A percentile compares a stretch with the other conserved stretches of the same genome.
These are phyloP conservation scores for Rhodosporidiobolus sp. DNA, from an alignment of 768 basidiomycete genomes.

Conservation along the genomic window DNA sequence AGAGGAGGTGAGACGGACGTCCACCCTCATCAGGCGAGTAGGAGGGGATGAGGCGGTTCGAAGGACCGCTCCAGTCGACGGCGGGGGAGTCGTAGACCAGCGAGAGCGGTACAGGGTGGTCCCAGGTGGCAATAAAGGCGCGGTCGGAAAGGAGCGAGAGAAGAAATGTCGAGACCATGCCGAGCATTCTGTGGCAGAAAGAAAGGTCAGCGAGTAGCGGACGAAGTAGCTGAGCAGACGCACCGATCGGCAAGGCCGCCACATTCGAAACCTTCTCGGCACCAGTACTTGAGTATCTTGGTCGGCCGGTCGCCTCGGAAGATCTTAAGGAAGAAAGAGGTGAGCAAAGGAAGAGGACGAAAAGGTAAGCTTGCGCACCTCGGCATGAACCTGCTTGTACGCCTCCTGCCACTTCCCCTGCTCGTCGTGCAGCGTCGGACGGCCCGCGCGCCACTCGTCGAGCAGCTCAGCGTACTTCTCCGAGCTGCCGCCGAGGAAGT, in stretches of 20 bases:
- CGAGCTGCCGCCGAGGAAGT: neutral
- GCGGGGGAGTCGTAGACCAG: slow-evolving; percentile 25
- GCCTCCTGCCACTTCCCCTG: slow-evolving; percentile 17
- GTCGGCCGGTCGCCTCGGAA: slow-evolving; percentile 1
- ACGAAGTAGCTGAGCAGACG: neutral
- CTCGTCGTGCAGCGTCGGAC: neutral
- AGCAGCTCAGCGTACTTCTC: slow-evolving; percentile 23
- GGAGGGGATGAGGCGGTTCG: neutral
- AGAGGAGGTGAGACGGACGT: neutral
- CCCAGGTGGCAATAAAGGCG: slow-evolving; percentile 20
- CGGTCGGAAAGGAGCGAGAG: slow-evolving; percentile 19
- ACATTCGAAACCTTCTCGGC: neutral
- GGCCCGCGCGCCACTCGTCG: slow-evolving; percentile 14
- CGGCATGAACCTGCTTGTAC: slow-evolving; percentile 10
- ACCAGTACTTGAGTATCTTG: slow-evolving; percentile 17
- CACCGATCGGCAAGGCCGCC: slow-evolving; percentile 26
- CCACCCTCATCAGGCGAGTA: neutral
- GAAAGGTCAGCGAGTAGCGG: neutral
- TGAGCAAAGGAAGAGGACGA: too few species aligned
- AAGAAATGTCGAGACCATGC: slow-evolving; percentile 15
- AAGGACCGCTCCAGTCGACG: slow-evolving; percentile 18
- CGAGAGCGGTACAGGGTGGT: slow-evolving; percentile 21
- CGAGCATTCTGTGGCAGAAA: slow-evolving; percentile 1
- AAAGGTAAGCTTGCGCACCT: neutral
- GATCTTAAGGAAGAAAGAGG: slow-evolving; percentile 7